phyloP scores from a whole-genome alignment of 306 rosid genomes.

The Phaseolus lunatus region DNA sequence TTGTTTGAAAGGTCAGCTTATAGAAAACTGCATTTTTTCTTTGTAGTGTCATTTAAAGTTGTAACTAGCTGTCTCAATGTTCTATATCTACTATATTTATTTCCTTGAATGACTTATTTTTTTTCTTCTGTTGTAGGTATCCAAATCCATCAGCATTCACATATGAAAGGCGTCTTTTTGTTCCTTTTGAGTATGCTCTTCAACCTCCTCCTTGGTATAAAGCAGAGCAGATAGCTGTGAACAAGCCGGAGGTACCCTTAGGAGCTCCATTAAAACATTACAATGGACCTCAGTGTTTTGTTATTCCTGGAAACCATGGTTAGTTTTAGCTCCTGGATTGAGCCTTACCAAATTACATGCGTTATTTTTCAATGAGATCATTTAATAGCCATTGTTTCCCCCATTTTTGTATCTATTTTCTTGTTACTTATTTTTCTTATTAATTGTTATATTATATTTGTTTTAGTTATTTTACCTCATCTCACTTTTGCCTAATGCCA shows the following conservation, averaged over 20 bases:
- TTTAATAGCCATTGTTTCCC: conserved; percentile 26
- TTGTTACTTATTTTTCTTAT: too few species aligned
- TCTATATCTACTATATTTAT: conserved; percentile 18
- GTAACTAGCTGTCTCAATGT: not conserved
- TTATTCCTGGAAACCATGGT: conserved; percentile 99
- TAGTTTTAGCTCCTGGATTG: conserved; percentile 45
- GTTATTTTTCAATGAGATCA: conserved; percentile 32
- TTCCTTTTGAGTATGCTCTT: conserved; percentile 96
- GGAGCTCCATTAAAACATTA: conserved; percentile 76
- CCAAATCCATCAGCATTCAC: conserved; percentile 95
- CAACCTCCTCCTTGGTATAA: conserved; percentile 91
- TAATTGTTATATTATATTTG: too few species aligned
- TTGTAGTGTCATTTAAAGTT: conserved; percentile 35
- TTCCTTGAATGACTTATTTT: conserved; percentile 1
- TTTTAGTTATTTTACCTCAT: conserved; percentile 28
- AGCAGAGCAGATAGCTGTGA: conserved; percentile 74
- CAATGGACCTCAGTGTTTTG: conserved; percentile 91
- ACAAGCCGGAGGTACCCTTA: conserved; percentile 85
- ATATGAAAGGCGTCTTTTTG: conserved; percentile 86
- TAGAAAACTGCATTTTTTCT: conserved; percentile 5
- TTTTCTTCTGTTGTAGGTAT: conserved; percentile 62
- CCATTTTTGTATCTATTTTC: too few species aligned
- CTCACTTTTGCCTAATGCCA: not conserved
- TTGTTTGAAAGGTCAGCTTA: conserved; percentile 24
- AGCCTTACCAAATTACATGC: conserved; percentile 24